phyloP scores from a whole-genome alignment of 352 stramenopile species.

The Pythium scleroteichum region DNA sequence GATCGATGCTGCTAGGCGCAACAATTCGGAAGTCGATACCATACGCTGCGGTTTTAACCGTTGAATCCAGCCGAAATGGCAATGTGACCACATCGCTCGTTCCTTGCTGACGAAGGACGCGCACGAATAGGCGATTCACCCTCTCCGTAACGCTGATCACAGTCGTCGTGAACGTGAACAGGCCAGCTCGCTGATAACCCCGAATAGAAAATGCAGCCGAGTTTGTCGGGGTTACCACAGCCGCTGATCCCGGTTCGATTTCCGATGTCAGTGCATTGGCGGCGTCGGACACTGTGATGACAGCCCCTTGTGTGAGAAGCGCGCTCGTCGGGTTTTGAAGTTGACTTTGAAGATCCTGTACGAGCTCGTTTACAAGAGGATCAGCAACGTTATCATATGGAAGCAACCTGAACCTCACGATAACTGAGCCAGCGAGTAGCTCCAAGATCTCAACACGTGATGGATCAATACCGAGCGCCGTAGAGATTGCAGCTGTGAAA shows the following conservation, averaged over 20 bases:
- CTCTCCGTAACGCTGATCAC: slow-evolving; percentile 66
- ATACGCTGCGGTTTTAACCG: slow-evolving; percentile 36
- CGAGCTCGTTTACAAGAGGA: slow-evolving; percentile 42
- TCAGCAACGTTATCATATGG: slow-evolving; percentile 51
- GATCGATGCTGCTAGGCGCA: slow-evolving; percentile 27
- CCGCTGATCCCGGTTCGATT: slow-evolving; percentile 14
- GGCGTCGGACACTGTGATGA: slow-evolving; percentile 39
- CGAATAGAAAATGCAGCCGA: slow-evolving; percentile 42
- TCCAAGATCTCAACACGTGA: slow-evolving; percentile 54
- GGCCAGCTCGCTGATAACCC: slow-evolving; percentile 57
- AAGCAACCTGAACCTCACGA: slow-evolving; percentile 65
- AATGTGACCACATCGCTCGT: slow-evolving; percentile 41
- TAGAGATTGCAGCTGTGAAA: slow-evolving; percentile 39
- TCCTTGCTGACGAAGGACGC: slow-evolving; percentile 56
- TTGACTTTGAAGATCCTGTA: slow-evolving; percentile 47
- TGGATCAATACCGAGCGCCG: slow-evolving; percentile 45
- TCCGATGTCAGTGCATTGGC: slow-evolving; percentile 34
- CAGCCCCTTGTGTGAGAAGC: slow-evolving; percentile 27
- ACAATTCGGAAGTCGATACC: slow-evolving; percentile 43
- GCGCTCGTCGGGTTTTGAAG: slow-evolving; percentile 40
- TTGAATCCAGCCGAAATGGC: slow-evolving; percentile 38
- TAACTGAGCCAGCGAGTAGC: slow-evolving; percentile 54
- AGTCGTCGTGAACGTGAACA: slow-evolving; percentile 61
- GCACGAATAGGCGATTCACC: slow-evolving; percentile 39
- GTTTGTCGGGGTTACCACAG: slow-evolving; percentile 6